phyloP scores from a whole-genome alignment of 345 rosid genomes.

The Rhodamnia rubescens region DNA sequence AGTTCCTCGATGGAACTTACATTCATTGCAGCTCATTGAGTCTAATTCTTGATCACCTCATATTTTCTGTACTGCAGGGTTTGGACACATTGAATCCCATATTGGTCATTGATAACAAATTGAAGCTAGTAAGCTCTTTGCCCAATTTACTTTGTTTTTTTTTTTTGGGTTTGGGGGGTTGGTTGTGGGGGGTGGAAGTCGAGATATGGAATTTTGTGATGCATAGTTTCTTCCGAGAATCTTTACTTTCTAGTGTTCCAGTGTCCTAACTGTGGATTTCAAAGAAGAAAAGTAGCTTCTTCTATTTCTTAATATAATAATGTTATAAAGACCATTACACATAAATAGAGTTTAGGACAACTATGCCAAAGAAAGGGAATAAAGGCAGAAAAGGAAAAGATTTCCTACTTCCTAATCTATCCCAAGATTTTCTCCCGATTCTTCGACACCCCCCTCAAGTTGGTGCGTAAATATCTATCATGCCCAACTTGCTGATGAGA shows the following conservation, averaged over 20 bases:
- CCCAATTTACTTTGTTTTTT: background rate
- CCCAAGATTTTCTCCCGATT: too few relatives aligned
- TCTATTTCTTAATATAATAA: too few relatives aligned
- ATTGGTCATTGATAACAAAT: slow-evolving; percentile 33
- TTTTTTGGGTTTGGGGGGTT: background rate
- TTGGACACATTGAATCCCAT: slow-evolving; percentile 46
- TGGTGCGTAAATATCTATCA: too few relatives aligned
- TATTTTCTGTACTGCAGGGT: slow-evolving; percentile 25
- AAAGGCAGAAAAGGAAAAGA: too few relatives aligned
- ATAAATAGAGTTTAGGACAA: too few relatives aligned
- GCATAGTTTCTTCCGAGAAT: background rate
- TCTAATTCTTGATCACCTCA: background rate
- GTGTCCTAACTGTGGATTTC: too few relatives aligned
- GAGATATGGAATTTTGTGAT: background rate
- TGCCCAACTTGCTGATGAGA: too few relatives aligned
- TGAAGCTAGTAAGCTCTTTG: slow-evolving; percentile 40
- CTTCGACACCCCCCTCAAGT: too few relatives aligned
- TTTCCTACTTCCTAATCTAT: too few relatives aligned
- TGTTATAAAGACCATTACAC: too few relatives aligned
- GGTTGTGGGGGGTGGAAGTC: background rate
- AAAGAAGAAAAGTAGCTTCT: too few relatives aligned
- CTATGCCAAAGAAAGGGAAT: too few relatives aligned
- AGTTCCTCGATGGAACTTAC: background rate
- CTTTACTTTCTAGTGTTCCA: background rate
- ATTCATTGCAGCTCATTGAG: background rate